phyloP scores from a whole-genome alignment of 176 grass and related monocot genomes.

The Neostapfia colusana region DNA sequence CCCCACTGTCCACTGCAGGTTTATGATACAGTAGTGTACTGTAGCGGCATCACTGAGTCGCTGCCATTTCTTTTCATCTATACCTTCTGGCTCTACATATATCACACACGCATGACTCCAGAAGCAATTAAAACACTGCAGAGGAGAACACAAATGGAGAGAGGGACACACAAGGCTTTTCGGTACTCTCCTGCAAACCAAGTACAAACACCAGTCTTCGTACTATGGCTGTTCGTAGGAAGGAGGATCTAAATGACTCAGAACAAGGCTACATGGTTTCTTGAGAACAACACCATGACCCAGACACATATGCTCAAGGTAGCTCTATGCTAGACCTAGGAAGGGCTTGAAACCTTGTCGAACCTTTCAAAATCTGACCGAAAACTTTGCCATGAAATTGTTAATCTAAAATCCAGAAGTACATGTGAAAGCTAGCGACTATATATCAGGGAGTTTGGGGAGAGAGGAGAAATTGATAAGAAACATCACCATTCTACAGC shows the following conservation, averaged over 20 bases:
- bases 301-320: slow-evolving; percentile 10
- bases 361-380: slow-evolving; percentile 38
- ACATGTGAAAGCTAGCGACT: slow-evolving; percentile 21
- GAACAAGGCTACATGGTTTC: slow-evolving; percentile 9
- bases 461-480: slow-evolving; percentile 36
- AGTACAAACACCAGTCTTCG: slow-evolving; percentile 20
- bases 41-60: slow-evolving; percentile 33
- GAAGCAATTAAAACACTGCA: slow-evolving; percentile 38
- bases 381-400: neutral
- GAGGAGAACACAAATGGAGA: slow-evolving; percentile 32
- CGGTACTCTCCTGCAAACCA: slow-evolving; percentile 37
- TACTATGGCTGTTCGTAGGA: slow-evolving; percentile 22
- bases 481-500: slow-evolving; percentile 46
- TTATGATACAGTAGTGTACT: slow-evolving; percentile 30
- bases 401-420: neutral
- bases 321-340: neutral
- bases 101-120: slow-evolving; percentile 16
- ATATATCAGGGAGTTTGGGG: neutral
- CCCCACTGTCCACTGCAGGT: slow-evolving; percentile 8
- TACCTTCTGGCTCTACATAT: slow-evolving; percentile 30
- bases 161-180: slow-evolving; percentile 47
- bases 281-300: slow-evolving; percentile 27
- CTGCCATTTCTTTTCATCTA: slow-evolving; percentile 26
- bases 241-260: slow-evolving; percentile 1
- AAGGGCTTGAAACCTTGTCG: slow-evolving; percentile 12